Percentiles rank a stretch among this genome's conserved stretches.
phyloP scores from a whole-genome alignment of 371 early-diverging fungal genomes.

The Coemansia sp. region DNA sequence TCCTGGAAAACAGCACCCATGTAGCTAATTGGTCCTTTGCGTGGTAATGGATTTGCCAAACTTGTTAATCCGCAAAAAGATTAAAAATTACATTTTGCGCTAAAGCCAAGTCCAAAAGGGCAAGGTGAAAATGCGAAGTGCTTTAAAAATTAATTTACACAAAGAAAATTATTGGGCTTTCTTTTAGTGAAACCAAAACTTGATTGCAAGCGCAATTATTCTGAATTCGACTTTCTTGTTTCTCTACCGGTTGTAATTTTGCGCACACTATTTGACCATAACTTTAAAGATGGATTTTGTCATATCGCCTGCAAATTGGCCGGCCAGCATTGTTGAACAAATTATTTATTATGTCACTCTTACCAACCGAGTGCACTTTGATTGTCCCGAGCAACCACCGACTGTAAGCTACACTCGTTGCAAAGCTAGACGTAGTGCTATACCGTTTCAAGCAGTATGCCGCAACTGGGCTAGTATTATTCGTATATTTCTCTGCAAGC shows the following conservation, averaged over 20 bases:
- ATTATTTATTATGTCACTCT: background rate
- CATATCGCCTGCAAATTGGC: background rate
- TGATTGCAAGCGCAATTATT: background rate
- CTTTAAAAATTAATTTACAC: too few relatives aligned
- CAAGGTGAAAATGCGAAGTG: too few relatives aligned
- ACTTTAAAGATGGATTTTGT: background rate
- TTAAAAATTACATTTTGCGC: too few relatives aligned
- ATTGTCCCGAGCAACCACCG: background rate
- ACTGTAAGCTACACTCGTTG: background rate
- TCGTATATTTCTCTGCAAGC: background rate
- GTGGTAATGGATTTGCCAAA: too few relatives aligned
- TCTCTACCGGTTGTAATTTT: background rate
- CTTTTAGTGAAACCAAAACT: background rate
- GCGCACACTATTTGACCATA: background rate
- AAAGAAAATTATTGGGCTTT: background rate
- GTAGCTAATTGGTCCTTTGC: too few relatives aligned
- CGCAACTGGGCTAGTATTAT: background rate
- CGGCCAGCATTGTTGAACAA: slow-evolving; percentile 2
- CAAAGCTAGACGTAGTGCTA: too few relatives aligned
- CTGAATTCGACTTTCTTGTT: background rate
- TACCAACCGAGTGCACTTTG: too few relatives aligned
- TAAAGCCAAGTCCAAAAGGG: too few relatives aligned
- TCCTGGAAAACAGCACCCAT: too few relatives aligned
- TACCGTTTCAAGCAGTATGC: background rate
- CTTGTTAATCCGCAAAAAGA: too few relatives aligned